Conservation (phyloP, 495 filamentous ascomycete species). For the Penicillium lividum region DNA sequence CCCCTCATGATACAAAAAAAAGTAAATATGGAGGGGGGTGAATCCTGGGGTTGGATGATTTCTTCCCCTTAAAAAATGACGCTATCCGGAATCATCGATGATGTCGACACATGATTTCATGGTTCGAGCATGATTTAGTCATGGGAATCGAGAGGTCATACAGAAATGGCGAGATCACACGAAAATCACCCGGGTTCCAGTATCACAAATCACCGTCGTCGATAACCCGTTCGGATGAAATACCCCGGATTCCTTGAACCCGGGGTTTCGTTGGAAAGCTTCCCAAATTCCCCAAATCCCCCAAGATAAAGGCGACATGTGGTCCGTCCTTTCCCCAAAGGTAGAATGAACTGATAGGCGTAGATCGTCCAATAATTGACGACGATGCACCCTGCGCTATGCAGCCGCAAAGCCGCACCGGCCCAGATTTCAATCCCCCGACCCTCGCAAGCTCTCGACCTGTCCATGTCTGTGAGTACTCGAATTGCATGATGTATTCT, state of each 20-base stretch:
- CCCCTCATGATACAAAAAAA: background rate
- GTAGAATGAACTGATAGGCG: constrained; percentile 24
- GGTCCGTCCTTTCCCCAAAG: background rate
- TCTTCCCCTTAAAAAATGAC: background rate
- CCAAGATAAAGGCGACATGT: background rate
- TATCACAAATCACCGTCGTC: constrained; percentile 12
- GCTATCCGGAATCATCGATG: constrained; percentile 28
- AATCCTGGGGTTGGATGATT: constrained; percentile 6
- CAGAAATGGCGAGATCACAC: constrained; percentile 8
- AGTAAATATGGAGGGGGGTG: background rate
- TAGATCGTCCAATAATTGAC: constrained; percentile 27
- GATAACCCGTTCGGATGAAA: constrained; percentile 8
- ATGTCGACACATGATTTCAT: constrained; percentile 29
- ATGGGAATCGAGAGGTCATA: constrained; percentile 25
- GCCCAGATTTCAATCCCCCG: constrained; percentile 13
- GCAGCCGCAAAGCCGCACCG: constrained; percentile 28
- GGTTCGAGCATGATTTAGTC: constrained; percentile 27
- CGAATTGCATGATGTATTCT: background rate
- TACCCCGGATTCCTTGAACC: constrained; percentile 16
- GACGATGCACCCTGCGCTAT: constrained; percentile 21
- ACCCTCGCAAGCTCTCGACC: constrained; percentile 1
- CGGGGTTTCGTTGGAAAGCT: background rate
- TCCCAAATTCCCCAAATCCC: background rate
- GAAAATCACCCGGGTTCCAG: constrained; percentile 21
- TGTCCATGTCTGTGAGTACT: background rate